These are phyloP conservation scores for Brasilioporus rufonigricans DNA, from an alignment of 768 basidiomycete species.

Conservation along the genomic window DNA sequence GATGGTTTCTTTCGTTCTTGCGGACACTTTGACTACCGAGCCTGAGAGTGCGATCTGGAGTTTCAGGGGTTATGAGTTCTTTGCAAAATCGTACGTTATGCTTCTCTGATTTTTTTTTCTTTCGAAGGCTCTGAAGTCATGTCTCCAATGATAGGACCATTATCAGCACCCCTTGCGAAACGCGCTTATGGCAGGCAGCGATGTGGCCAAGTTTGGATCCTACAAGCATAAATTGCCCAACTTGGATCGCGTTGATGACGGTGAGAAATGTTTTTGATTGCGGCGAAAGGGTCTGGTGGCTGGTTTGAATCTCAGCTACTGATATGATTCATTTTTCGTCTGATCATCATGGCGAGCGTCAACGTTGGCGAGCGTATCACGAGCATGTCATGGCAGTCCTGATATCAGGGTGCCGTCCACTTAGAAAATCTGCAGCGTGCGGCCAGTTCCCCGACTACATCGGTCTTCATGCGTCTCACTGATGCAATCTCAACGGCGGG, in stretches of 20 bases:
- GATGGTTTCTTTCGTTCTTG: neutral
- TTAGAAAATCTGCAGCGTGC: neutral
- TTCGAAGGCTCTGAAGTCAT: too few species aligned
- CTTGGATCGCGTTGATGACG: neutral
- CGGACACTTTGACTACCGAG: neutral
- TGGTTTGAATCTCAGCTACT: neutral
- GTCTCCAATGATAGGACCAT: too few species aligned
- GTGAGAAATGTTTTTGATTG: neutral
- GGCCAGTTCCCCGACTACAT: neutral
- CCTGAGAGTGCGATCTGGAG: neutral
- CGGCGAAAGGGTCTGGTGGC: neutral
- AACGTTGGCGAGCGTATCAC: neutral
- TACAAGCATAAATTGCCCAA: constrained; percentile 7
- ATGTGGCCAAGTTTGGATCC: neutral
- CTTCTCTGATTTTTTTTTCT: neutral
- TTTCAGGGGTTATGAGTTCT: neutral
- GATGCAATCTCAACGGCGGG: neutral
- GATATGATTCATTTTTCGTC: neutral
- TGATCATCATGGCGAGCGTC: neutral
- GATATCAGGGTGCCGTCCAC: neutral
- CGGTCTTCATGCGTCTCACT: neutral
- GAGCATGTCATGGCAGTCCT: neutral
- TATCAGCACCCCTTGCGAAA: neutral
- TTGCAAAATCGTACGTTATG: neutral
- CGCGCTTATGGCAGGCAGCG: neutral